These are phyloP conservation scores for Tetrastigma voinierianum DNA, from an alignment of 164 flowering plant genomes.

Conservation along the genomic window DNA sequence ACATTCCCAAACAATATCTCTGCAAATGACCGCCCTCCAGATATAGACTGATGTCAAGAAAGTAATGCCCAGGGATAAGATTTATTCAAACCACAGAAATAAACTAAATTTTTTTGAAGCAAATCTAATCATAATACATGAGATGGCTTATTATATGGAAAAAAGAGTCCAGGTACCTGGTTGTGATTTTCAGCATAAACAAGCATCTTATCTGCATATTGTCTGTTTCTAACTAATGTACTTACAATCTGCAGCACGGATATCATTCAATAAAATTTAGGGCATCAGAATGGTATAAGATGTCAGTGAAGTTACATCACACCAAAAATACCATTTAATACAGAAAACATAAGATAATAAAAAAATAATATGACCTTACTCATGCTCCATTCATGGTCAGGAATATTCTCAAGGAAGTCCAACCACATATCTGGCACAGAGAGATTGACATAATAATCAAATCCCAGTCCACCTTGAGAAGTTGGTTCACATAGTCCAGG, in stretches of 20 bases:
- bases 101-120: neutral
- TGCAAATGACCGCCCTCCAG: conserved; percentile 91
- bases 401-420: conserved; percentile 63
- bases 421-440: conserved; percentile 90
- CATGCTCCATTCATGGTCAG: conserved; percentile 94
- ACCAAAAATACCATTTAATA: neutral
- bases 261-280: neutral
- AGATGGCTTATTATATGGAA: neutral
- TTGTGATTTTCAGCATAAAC: conserved; percentile 90
- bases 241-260: conserved; percentile 56
- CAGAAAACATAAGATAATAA: neutral
- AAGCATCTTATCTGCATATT: conserved; percentile 73
- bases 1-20: conserved; percentile 76
- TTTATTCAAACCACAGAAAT: neutral
- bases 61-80: neutral
- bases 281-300: neutral
- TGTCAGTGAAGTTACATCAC: conserved; percentile 4
- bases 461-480: conserved; percentile 95
- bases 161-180: conserved; percentile 48
- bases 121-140: neutral
- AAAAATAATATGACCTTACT: conserved; percentile 54
- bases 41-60: conserved; percentile 66
- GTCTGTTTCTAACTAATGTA: conserved; percentile 51
- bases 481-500: conserved; percentile 93
- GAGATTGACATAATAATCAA: conserved; percentile 86